Evolutionary conservation across 371 early-diverging fungal genomes (phyloP), one percentile per base, ranked within the genome.

Genomic region (Lichtheimia corymbifera): DNA sequence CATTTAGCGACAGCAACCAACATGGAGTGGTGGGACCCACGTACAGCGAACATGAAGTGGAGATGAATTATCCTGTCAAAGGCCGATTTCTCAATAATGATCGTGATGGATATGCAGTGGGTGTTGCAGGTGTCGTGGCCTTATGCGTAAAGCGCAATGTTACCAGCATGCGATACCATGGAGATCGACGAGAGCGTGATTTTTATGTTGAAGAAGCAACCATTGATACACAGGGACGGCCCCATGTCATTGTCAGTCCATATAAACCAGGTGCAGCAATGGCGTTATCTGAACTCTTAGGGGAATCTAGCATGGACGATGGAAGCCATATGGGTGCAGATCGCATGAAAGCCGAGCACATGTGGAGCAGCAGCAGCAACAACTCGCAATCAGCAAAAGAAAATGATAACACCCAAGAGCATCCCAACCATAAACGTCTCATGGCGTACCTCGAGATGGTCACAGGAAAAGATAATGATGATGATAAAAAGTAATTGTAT

Each of bases 71-170:
- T 57, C 66, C 72, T 25, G 88, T 92, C 1, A 71, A 85, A 58
- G 92, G 92, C 47, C 86, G 92, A 59, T 76, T 84, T 47, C 71
- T 92, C 28, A 86, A 87, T 63, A 53, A 62, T 6, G 76, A 63
- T 30, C 58, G 42, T 35, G 53, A 62, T 17, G 70, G 71, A 7
- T 87, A 85, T 58, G 75, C 83, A 20, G 83, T 90, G 7, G 92
- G 89, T 44, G 72, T 91, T 57, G 84, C 79, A 24, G 92, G 92
- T 55, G 72, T 90, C 7, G 76, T 89, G 12, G 91, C 87, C 12
- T 62, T 67, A 25, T 64, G 89, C 49, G 80, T 80, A 11, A 57
- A 66, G 17, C 60, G 65, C 35, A 47, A 75, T 35, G 58, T 75
- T 17, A 25, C 62, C 20, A 74, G 44, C n/a, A 50, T 69, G 15